Evolutionary conservation across 2,329 filamentous ascomycete species (phyloP), one percentile per base, ranked within the genome.

Genomic region (Pseudocercospora vitis): DNA sequence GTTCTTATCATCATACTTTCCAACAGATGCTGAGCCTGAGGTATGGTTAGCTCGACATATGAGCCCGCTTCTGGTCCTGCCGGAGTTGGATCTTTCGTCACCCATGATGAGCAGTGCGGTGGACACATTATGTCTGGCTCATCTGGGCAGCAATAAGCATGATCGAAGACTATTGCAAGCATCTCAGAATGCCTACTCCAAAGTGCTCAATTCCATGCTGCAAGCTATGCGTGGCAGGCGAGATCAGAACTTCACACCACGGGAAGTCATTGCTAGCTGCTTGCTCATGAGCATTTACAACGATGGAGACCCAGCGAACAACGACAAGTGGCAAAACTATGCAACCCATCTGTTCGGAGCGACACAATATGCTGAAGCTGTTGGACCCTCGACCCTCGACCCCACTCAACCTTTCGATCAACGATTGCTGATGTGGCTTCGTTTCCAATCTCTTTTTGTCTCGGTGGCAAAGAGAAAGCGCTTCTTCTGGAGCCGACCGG

Each of bases 311-410:
- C 53, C 53, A 0, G 48, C 48, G 1, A 28, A 46, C 6, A 47
- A 28, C 16, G 18, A 39, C 35, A 42, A 35, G 18, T 48, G 31
- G n/a, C 45, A 47, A 14, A 55, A 55, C 12, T 52, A 55, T 16
- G 48, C 48, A 8, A 55, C 55, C 14, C 55, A 57, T 33, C 46
- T 53, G 9, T 54, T 53, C n/a, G 55, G 55, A 2, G 55, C 55
- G 1, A 46, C 45, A 18, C 55, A 53, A 21, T 57, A 57, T 29
- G 51, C 50, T 23, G 44, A 57, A 28, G 50, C 55, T 24, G 49
- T 47, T 24, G 51, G 55, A 24, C 46, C 50, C 2, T 40, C 35
- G 8, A 55, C 51, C 18, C 40, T 57, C 23, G 48, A 54, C 37
- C 40, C 50, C 18, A 24, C 47, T 18, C 31, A 48, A 16, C 46